Conservation (phyloP, 2,329 filamentous ascomycete species). For the Trichophyton benhamiae region DNA sequence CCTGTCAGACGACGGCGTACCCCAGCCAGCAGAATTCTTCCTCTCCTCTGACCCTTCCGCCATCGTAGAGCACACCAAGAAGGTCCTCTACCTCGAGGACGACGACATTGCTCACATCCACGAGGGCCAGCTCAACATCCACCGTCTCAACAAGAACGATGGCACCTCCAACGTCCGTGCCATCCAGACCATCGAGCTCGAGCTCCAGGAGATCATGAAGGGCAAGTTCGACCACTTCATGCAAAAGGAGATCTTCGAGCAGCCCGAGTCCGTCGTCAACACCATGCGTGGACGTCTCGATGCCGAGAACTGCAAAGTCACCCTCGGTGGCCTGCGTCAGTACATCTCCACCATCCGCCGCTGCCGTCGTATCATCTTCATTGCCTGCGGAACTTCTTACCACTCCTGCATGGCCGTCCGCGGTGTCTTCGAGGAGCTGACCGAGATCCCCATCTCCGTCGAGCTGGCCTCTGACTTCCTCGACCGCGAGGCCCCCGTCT, state of each 20-base stretch:
- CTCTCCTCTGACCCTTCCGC: conserved; percentile 96
- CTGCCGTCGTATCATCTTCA: conserved; percentile 96
- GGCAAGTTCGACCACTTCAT: conserved; percentile 99
- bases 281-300: conserved; percentile 99
- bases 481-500: conserved; percentile 89
- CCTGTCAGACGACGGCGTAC: conserved; percentile 95
- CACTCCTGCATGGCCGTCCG: conserved; percentile 99
- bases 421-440: conserved; percentile 93
- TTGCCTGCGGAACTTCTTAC: conserved; percentile 95
- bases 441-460: conserved; percentile 93
- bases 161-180: conserved; percentile 92
- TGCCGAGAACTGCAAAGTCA: conserved; percentile 83
- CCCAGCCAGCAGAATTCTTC: conserved; percentile 98
- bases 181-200: conserved; percentile 96
- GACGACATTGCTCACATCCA: conserved; percentile 99
- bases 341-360: conserved; percentile 95
- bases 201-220: conserved; percentile 99
- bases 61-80: conserved; percentile 99
- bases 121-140: conserved; percentile 97
- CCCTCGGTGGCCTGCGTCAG: conserved; percentile 85
- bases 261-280: conserved; percentile 98
- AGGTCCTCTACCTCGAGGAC: conserved; percentile 98
- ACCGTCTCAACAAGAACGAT: conserved; percentile 93
- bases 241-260: conserved; percentile 99
- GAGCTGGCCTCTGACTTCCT: conserved; percentile 97